Percentiles rank a stretch among this genome's conserved stretches.
These are phyloP conservation scores for Syzygium aromaticum DNA, from an alignment of 345 rosid species.

Conservation along the genomic window DNA sequence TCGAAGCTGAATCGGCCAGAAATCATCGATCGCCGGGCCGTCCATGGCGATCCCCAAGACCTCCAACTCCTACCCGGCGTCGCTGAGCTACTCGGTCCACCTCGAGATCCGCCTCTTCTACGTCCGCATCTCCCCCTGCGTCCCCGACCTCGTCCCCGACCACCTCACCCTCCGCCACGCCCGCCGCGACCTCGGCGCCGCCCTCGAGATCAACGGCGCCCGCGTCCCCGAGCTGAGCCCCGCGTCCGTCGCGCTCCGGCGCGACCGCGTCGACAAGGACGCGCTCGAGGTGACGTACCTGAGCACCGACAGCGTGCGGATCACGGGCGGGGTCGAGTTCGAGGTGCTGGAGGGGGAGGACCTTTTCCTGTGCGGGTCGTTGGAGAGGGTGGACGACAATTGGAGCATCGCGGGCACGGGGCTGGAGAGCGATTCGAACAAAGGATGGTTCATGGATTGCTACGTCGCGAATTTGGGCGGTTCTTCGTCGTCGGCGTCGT, in stretches of 20 bases:
- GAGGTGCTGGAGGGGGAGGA: constrained; percentile 59
- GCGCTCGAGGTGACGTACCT: constrained; percentile 79
- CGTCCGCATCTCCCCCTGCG: constrained; percentile 60
- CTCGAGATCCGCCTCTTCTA: constrained; percentile 89
- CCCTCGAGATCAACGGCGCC: constrained; percentile 77
- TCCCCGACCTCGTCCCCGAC: constrained; percentile 49
- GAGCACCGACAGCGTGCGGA: constrained; percentile 73
- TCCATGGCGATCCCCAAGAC: constrained; percentile 6
- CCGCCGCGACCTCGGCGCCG: constrained; percentile 62
- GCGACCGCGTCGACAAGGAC: constrained; percentile 65
- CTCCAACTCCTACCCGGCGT: constrained; percentile 8
- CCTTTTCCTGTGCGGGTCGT: constrained; percentile 62
- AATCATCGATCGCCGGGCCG: background rate
- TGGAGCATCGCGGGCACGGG: constrained; percentile 35
- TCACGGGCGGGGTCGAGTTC: constrained; percentile 70
- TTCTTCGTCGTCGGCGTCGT: constrained; percentile 31
- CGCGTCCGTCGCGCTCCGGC: constrained; percentile 53
- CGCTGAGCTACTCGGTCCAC: constrained; percentile 43
- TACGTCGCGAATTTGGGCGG: constrained; percentile 33
- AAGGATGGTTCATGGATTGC: constrained; percentile 84
- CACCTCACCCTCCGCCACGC: constrained; percentile 60
- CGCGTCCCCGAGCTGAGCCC: constrained; percentile 53
- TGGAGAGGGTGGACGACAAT: constrained; percentile 64
- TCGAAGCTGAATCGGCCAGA: background rate
- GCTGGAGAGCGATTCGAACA: constrained; percentile 28